These are phyloP conservation scores for Podila horticola DNA, from an alignment of 192 early-diverging fungal species.

Conservation along the genomic window DNA sequence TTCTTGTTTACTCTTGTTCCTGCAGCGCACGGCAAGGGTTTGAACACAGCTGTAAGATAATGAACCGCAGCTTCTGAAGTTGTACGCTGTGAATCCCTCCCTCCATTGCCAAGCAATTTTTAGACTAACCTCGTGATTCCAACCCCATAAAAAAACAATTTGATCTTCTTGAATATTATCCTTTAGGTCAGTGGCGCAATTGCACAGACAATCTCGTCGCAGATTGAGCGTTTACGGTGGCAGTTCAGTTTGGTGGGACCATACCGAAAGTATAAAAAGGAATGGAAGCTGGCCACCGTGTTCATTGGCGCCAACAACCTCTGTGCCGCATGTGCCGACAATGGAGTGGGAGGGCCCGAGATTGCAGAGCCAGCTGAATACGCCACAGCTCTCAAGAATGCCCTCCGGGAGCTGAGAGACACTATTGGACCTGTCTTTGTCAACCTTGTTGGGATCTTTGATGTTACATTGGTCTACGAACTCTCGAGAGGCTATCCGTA, in stretches of 20 bases:
- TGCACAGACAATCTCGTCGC: constrained; percentile 48
- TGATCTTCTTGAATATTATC: background rate
- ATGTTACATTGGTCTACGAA: constrained; percentile 61
- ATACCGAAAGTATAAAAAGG: constrained; percentile 49
- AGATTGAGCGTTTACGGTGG: constrained; percentile 48
- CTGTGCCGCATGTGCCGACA: constrained; percentile 52
- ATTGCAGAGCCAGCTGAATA: constrained; percentile 58
- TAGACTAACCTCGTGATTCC: background rate
- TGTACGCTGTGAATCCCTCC: no score
- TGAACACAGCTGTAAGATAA: constrained; percentile 61
- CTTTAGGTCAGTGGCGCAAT: constrained; percentile 62
- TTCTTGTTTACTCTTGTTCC: background rate
- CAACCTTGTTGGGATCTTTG: constrained; percentile 62
- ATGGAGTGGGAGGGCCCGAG: constrained; percentile 34
- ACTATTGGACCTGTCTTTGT: constrained; percentile 59
- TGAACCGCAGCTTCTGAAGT: no score
- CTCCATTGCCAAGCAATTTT: background rate
- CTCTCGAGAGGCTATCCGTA: constrained; percentile 60
- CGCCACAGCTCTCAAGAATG: constrained; percentile 45
- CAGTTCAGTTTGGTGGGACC: constrained; percentile 25
- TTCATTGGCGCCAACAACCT: constrained; percentile 69
- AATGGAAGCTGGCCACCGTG: constrained; percentile 64
- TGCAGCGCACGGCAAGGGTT: constrained; percentile 54
- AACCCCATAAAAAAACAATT: no score
- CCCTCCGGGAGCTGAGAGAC: constrained; percentile 44